phyloP scores from a whole-genome alignment of 495 filamentous ascomycete species.

The Bathelium albidoporum region DNA sequence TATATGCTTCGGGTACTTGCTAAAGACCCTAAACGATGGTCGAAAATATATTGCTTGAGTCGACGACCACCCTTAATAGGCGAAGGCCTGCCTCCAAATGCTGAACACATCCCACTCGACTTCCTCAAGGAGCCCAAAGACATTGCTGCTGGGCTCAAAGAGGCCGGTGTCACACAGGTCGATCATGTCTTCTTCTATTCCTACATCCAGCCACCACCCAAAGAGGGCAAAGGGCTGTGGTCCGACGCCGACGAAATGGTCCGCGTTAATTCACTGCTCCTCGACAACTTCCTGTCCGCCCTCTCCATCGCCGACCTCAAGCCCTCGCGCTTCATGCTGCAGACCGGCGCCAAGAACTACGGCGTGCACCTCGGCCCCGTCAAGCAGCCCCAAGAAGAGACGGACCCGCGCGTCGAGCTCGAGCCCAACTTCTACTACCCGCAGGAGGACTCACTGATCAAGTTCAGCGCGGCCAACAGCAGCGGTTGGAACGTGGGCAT shows the following conservation, averaged over 20 bases:
- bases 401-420: slow-evolving; percentile 33
- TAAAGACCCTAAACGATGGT: slow-evolving; percentile 39
- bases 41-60: slow-evolving; percentile 41
- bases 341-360: slow-evolving; percentile 28
- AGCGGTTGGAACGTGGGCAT: slow-evolving; percentile 35
- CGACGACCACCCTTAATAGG: slow-evolving; percentile 34
- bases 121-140: slow-evolving; percentile 35
- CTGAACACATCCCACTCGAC: slow-evolving; percentile 40
- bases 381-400: slow-evolving; percentile 36
- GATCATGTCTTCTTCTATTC: slow-evolving; percentile 48
- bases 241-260: slow-evolving; percentile 37
- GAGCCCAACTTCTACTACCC: slow-evolving; percentile 45
- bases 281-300: slow-evolving; percentile 37
- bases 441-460: slow-evolving; percentile 38
- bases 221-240: slow-evolving; percentile 34
- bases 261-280: slow-evolving; percentile 17
- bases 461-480: slow-evolving; percentile 26
- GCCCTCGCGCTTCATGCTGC: slow-evolving; percentile 41
- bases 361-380: slow-evolving; percentile 38
- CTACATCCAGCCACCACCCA: slow-evolving; percentile 40
- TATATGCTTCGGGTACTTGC: slow-evolving; percentile 39
- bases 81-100: slow-evolving; percentile 26
- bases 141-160: slow-evolving; percentile 31
- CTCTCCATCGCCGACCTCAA: slow-evolving; percentile 32
- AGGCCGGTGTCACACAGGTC: slow-evolving; percentile 23